These are phyloP conservation scores for Dimargaris verticillata DNA, from an alignment of 192 early-diverging fungal species.

Conservation along the genomic window DNA sequence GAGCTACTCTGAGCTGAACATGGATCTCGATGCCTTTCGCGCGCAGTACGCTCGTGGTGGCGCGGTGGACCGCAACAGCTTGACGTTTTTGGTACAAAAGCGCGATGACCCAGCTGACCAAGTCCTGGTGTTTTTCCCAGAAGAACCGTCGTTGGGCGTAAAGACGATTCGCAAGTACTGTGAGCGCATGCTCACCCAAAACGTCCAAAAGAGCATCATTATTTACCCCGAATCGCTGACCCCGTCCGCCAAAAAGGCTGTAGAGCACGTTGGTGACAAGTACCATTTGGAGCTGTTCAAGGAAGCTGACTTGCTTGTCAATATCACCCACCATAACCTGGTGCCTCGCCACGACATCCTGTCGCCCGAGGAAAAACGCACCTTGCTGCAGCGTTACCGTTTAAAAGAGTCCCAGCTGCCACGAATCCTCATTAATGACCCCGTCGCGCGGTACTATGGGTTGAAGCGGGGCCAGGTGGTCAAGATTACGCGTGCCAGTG, in stretches of 20 bases:
- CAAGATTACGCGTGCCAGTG: slow-evolving; percentile 83
- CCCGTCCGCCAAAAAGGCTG: slow-evolving; percentile 64
- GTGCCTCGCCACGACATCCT: slow-evolving; percentile 92
- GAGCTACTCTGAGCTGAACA: slow-evolving; percentile 57
- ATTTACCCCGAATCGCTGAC: slow-evolving; percentile 76
- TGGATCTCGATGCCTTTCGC: slow-evolving; percentile 67
- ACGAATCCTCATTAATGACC: slow-evolving; percentile 70
- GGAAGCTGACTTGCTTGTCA: slow-evolving; percentile 85
- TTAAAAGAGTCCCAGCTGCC: slow-evolving; percentile 93
- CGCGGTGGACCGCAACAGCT: slow-evolving; percentile 54
- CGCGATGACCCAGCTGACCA: slow-evolving; percentile 65
- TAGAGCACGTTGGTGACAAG: slow-evolving; percentile 23
- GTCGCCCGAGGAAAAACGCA: slow-evolving; percentile 71
- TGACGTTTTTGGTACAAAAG: slow-evolving; percentile 77
- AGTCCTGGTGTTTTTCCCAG: slow-evolving; percentile 84
- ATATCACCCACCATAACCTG: slow-evolving; percentile 89
- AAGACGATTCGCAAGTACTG: slow-evolving; percentile 74
- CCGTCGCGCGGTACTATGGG: slow-evolving; percentile 92
- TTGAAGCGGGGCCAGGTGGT: slow-evolving; percentile 76
- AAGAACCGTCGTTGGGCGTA: slow-evolving; percentile 75
- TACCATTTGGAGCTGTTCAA: slow-evolving; percentile 66
- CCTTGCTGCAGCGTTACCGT: slow-evolving; percentile 77
- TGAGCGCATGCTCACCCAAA: slow-evolving; percentile 63
- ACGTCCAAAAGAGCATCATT: slow-evolving; percentile 66
- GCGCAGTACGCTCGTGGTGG: slow-evolving; percentile 45